Conservation (phyloP, 306 rosid species). For the Castanea crenata region DNA sequence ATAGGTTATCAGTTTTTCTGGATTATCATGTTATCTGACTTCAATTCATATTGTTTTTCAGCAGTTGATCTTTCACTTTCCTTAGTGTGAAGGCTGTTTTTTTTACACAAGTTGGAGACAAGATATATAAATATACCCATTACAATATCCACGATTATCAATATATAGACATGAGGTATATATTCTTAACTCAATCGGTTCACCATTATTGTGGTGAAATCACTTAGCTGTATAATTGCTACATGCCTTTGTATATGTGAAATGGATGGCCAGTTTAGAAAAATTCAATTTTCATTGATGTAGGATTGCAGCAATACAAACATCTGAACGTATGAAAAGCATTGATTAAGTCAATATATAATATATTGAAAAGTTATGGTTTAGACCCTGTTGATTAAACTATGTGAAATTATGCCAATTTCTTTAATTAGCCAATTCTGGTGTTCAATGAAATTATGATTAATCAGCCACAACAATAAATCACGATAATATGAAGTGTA, state of each 20-base stretch:
- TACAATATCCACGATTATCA: slow-evolving; percentile 7
- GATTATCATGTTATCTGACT: not conserved
- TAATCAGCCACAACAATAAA: no score
- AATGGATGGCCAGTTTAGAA: slow-evolving; percentile 3
- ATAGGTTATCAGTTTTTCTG: not conserved
- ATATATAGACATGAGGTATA: slow-evolving; percentile 16
- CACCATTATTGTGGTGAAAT: not conserved
- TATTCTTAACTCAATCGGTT: not conserved
- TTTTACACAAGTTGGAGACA: slow-evolving; percentile 4
- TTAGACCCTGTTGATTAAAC: no score
- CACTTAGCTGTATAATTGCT: not conserved
- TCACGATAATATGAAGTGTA: no score
- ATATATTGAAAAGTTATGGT: no score
- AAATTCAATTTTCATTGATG: not conserved
- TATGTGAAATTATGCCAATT: no score
- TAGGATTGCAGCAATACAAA: slow-evolving; percentile 25
- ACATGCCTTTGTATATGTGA: not conserved
- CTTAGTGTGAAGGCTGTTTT: not conserved
- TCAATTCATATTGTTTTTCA: not conserved
- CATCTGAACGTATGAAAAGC: slow-evolving; percentile 23
- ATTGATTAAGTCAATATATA: slow-evolving; percentile 11
- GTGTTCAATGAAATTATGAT: no score
- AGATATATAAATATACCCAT: not conserved
- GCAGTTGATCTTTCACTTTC: slow-evolving; percentile 2
- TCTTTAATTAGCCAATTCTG: no score